Base-by-base conservation (phyloP, 768 basidiomycete species). In the Amanita rubescens region DNA sequence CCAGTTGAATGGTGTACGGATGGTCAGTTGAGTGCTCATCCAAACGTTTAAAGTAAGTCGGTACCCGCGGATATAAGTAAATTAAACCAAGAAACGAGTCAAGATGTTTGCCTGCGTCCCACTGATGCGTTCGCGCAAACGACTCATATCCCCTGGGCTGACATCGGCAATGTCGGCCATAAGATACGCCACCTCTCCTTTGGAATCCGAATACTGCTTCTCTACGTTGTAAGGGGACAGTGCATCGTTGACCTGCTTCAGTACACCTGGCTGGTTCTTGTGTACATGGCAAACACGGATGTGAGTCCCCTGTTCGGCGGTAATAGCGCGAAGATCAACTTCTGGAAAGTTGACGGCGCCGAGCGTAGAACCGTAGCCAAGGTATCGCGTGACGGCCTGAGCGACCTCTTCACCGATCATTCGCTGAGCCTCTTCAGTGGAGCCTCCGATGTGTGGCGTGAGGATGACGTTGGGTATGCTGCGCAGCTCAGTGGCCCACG, bases 271-370 rank as follows among this genome's bases (percentile, higher is more conserved):
- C 69, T 88, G 82, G 73, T 99, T 99, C 69, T 77, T 84, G 79
- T 99, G 96, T 46, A 96, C 88, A 69, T 97, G 84, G 72, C 96
- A 98, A 32, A 99, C 76, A 57, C 96, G 88, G 59, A 97, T 81
- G 63, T 87, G 78, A 57, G 78, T 78, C 47, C 79, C 80, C 64
- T 94, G 87, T 58, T 93, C 90, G 2, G 84, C 80, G 9, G 86
- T 82, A 67, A 98, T 95, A 49, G 92, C 84, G 55, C 95, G 88
- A 37, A 99, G 76, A 72, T 95, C 92, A 62, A 99, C 94, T 72
- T 97, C 95, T 46, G 96, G 95, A 83, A 99, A 97, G 75, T 98
- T 98, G 76, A 98, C 96, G 3, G 93, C 86, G 44, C 94, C 93
- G 53, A 92, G 56, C 3, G 91, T 90, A 22, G 93, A 85, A 48